These are phyloP conservation scores for Earliella scabrosa DNA, from an alignment of 1,284 basidiomycete genomes.

Conservation along the genomic window DNA sequence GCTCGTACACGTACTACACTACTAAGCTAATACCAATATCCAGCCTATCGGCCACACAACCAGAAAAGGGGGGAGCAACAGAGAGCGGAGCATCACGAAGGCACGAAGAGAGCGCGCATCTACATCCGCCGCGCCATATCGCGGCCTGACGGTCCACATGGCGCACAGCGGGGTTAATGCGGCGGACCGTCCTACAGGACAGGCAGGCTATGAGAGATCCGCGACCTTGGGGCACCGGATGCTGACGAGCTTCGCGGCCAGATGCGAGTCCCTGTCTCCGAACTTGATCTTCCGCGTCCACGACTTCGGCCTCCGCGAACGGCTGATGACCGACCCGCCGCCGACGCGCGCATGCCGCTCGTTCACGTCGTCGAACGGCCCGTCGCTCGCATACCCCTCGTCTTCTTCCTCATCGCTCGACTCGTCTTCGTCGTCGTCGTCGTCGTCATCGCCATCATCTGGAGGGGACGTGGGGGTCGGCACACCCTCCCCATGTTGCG, in stretches of 20 bases:
- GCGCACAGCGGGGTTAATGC: too few relatives aligned
- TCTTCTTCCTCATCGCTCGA: constrained; percentile 26
- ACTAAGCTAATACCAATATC: background rate
- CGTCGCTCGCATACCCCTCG: constrained; percentile 14
- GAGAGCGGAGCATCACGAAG: too few relatives aligned
- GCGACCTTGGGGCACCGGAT: constrained; percentile 30
- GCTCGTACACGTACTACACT: too few relatives aligned
- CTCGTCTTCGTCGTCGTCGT: constrained; percentile 30
- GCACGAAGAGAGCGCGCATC: too few relatives aligned
- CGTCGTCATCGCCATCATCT: constrained; percentile 18
- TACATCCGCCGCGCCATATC: too few relatives aligned
- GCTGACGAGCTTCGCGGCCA: constrained; percentile 31
- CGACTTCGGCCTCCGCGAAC: constrained; percentile 22
- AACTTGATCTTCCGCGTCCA: constrained; percentile 27
- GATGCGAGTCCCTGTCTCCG: constrained; percentile 27
- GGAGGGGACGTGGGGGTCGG: background rate
- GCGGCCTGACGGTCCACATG: too few relatives aligned
- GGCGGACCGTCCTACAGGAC: too few relatives aligned
- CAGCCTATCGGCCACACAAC: background rate
- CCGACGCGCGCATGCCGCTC: constrained; percentile 14
- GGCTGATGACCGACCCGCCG: constrained; percentile 13
- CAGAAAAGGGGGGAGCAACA: too few relatives aligned
- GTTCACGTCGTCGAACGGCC: constrained; percentile 14
- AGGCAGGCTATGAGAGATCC: constrained; percentile 11
- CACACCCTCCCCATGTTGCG: constrained; percentile 15